Conservation (phyloP, 148 eudicot genomes). For the Nepenthes gracilis region DNA sequence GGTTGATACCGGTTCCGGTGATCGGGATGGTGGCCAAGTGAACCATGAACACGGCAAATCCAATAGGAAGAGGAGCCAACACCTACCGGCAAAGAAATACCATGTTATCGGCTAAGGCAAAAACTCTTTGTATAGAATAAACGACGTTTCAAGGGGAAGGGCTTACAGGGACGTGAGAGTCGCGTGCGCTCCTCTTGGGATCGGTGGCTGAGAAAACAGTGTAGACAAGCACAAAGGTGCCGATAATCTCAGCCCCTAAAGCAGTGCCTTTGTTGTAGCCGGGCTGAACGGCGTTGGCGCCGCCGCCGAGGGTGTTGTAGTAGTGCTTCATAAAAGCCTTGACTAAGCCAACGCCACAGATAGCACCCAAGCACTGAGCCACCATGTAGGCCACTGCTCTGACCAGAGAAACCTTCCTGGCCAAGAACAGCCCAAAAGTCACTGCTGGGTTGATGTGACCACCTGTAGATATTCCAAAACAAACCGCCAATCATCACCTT, state of each 20-base stretch:
- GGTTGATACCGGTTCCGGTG: too few species aligned
- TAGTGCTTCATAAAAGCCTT: slow-evolving; percentile 23
- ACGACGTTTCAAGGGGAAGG: neutral
- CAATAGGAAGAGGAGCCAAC: slow-evolving; percentile 5
- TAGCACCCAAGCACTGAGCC: slow-evolving; percentile 25
- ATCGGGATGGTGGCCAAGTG: neutral
- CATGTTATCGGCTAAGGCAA: neutral
- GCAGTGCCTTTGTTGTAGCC: slow-evolving; percentile 26
- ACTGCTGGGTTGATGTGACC: slow-evolving; percentile 29
- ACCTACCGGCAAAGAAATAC: neutral
- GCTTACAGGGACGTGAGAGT: slow-evolving; percentile 31
- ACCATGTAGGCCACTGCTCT: slow-evolving; percentile 19
- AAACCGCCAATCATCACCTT: neutral
- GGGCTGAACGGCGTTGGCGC: slow-evolving; percentile 15
- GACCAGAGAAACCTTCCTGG: slow-evolving; percentile 22
- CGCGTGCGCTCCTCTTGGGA: slow-evolving; percentile 28
- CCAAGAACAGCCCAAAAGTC: slow-evolving; percentile 23
- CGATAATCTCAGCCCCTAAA: slow-evolving; percentile 23
- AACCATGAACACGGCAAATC: slow-evolving; percentile 1
- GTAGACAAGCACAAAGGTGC: slow-evolving; percentile 25
- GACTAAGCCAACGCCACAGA: slow-evolving; percentile 24
- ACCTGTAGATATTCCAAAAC: slow-evolving; percentile 5
- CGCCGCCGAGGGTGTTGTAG: slow-evolving; percentile 19
- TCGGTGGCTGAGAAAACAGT: slow-evolving; percentile 32
- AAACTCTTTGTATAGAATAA: neutral